Percentiles rank a stretch among this genome's conserved stretches.
Evolutionary conservation across 179 eudicot species (phyloP).

Genomic region (Silene noctiflora): DNA sequence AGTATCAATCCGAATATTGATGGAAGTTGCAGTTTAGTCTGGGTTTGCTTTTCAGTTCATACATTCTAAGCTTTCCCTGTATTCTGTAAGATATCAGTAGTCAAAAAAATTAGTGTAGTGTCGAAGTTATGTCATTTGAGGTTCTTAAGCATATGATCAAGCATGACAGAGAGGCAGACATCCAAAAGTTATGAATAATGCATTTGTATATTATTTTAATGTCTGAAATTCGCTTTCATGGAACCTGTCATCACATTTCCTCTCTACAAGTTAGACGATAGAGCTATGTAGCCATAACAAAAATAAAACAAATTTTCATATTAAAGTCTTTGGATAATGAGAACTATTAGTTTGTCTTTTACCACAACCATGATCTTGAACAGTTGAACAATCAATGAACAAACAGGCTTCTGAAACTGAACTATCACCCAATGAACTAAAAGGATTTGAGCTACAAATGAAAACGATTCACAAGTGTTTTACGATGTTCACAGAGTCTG

Average conservation of each 20-base stretch:
- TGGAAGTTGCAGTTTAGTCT: neutral
- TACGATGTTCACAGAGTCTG: neutral
- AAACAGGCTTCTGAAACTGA: neutral
- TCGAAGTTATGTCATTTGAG: neutral
- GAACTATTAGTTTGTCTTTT: neutral
- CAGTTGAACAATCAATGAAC: neutral
- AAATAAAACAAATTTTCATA: neutral
- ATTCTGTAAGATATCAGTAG: neutral
- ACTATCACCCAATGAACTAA: neutral
- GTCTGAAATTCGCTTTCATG: neutral
- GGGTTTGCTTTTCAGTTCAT: conserved; percentile 5
- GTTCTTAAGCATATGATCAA: neutral
- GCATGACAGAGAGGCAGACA: neutral
- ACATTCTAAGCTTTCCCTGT: neutral
- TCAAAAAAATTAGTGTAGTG: neutral
- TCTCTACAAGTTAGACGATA: neutral
- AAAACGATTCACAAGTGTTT: neutral
- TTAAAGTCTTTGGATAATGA: neutral
- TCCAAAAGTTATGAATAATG: neutral
- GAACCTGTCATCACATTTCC: neutral
- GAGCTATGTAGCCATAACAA: neutral
- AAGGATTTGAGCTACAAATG: neutral
- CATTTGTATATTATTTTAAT: neutral
- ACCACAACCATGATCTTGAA: neutral
- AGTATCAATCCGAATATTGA: conserved; percentile 2